Evolutionary conservation across 2,329 filamentous ascomycete genomes (phyloP).

Genomic region (Diplodia seriata): DNA sequence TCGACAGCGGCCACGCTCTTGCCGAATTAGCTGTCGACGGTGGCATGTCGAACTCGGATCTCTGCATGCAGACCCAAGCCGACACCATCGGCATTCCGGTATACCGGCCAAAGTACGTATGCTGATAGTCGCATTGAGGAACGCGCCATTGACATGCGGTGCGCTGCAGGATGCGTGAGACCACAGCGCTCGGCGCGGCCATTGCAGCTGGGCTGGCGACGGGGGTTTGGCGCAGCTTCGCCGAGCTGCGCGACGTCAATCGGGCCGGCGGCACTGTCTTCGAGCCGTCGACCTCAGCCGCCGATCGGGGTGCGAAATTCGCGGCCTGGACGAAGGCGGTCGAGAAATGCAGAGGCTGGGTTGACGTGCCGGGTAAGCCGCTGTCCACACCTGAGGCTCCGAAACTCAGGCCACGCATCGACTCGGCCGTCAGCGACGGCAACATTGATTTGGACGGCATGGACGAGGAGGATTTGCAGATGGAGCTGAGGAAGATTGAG

Average conservation of each 20-base stretch:
- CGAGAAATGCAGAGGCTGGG: slow-evolving; percentile 74
- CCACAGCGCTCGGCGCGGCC: slow-evolving; percentile 82
- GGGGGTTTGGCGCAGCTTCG: slow-evolving; percentile 73
- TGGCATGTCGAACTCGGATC: slow-evolving; percentile 85
- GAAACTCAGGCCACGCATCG: slow-evolving; percentile 12
- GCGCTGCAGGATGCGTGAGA: slow-evolving; percentile 80
- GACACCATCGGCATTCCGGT: slow-evolving; percentile 85
- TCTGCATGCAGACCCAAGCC: slow-evolving; percentile 92
- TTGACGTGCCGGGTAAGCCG: slow-evolving; percentile 41
- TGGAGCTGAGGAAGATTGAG: slow-evolving; percentile 30
- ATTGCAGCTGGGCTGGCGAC: slow-evolving; percentile 81
- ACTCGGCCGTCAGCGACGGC: slow-evolving; percentile 20
- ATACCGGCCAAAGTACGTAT: slow-evolving; percentile 66
- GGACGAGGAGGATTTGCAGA: slow-evolving; percentile 27
- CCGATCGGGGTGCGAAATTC: slow-evolving; percentile 65
- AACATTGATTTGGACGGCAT: slow-evolving; percentile 19
- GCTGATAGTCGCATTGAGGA: background rate
- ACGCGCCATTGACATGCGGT: background rate
- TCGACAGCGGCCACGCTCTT: slow-evolving; percentile 79
- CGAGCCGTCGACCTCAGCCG: slow-evolving; percentile 63
- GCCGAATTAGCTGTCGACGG: slow-evolving; percentile 82
- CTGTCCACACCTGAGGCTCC: background rate
- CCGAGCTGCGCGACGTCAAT: slow-evolving; percentile 74
- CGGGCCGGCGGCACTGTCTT: slow-evolving; percentile 69
- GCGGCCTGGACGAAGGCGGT: slow-evolving; percentile 74